Percentiles rank a stretch among this genome's conserved stretches.
Evolutionary conservation across 306 rosid genomes (phyloP).

Genomic region (Cucurbita argyrosperma): DNA sequence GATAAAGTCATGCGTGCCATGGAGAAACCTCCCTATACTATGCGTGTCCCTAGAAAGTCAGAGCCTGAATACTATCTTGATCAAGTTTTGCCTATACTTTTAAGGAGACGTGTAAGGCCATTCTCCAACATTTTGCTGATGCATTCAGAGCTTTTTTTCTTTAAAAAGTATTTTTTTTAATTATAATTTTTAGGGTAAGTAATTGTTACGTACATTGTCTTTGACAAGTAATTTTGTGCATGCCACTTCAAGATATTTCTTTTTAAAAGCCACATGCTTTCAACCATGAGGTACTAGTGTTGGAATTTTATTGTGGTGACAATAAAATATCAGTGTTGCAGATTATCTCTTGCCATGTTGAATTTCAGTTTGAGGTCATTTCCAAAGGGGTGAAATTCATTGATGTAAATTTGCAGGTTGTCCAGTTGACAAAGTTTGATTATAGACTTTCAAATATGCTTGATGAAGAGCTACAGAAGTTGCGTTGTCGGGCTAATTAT

Average conservation of each 20-base stretch:
- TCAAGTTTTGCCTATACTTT: slow-evolving; percentile 88
- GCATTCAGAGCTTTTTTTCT: background rate
- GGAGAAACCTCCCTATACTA: slow-evolving; percentile 98
- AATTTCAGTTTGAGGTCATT: background rate
- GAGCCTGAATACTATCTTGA: slow-evolving; percentile 92
- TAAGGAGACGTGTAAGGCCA: slow-evolving; percentile 61
- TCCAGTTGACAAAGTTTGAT: slow-evolving; percentile 93
- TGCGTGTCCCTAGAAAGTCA: slow-evolving; percentile 98
- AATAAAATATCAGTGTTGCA: background rate
- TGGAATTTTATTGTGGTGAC: background rate
- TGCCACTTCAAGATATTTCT: background rate
- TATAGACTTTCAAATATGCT: slow-evolving; percentile 85
- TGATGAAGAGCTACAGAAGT: slow-evolving; percentile 72
- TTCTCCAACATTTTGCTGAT: background rate
- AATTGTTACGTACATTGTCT: background rate
- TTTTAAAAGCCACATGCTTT: background rate
- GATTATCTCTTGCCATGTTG: background rate
- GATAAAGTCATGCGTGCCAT: slow-evolving; percentile 79
- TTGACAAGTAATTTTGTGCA: background rate
- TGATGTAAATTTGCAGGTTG: slow-evolving; percentile 43
- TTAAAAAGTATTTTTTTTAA: no score
- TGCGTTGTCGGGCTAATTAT: slow-evolving; percentile 93
- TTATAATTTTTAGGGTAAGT: background rate
- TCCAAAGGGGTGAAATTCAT: slow-evolving; percentile 4
- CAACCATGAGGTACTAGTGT: background rate